Evolutionary conservation across 495 filamentous ascomycete genomes (phyloP), one percentile per base, ranked within the genome.

Genomic region (Hyaloscypha hepaticicola): DNA sequence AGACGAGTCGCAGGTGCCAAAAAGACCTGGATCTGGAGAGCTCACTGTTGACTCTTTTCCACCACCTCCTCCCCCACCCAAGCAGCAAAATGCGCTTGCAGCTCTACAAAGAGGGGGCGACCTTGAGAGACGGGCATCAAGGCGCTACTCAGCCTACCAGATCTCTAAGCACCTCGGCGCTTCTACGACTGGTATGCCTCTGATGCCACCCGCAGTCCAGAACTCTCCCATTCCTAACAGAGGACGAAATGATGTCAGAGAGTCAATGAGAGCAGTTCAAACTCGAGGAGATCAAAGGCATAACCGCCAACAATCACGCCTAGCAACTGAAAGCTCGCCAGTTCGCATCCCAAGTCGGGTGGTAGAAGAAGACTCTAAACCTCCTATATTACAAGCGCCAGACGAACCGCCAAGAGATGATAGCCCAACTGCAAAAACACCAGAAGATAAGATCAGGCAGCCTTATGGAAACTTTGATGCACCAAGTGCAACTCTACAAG

Each of bases 121-220:
- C 63, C 78, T 98, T n/a, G 94, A 98, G 71, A 84, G 95, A 68
- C 85, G 95, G 69, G 96, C 95, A 11, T 98, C 96, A 3, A 83
- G 93, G 69, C 80, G 95, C 69, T 98, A 97, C 72, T 97, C 93
- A 31, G 88, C 89, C 48, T 99, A 98, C 76, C 96, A 98, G 69
- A 93, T 98, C 53, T 90, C 91, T 25, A 97, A 96, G 69, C 92
- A 96, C 64, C 82, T 97, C 3, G 95, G 94, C 2, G 83, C 87
- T 26, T 88, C 88, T 33, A 81, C 90, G 16, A 90, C 88, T 73
- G 92, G 90, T 21, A 86, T 97, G 6, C 91, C 92, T 5, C 90
- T 96, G 77, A 79, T 97, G 8, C 92, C 94, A 34, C 75, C 82
- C 9, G 7, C 38, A 11, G 78, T 88, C 11, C 93, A 97, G 68